Evolutionary conservation across 2,329 filamentous ascomycete species (phyloP).

Genomic region (Diplodia scrobiculata): DNA sequence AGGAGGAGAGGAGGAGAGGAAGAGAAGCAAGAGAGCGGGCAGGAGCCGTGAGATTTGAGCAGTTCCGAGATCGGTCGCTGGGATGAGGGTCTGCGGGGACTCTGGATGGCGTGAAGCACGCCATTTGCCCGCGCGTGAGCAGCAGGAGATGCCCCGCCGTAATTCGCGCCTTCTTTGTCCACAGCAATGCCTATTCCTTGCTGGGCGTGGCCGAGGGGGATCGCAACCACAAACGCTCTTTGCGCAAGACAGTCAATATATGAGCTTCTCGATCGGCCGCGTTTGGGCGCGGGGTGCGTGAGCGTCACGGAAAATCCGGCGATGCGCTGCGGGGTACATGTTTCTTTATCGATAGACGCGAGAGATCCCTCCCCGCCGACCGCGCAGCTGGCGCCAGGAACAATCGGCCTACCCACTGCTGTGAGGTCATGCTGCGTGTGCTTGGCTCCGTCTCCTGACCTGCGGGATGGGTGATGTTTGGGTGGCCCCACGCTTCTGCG

Average conservation of each 20-base stretch:
- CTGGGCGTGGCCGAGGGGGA: neutral
- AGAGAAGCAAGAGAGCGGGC: neutral
- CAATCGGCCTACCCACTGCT: neutral
- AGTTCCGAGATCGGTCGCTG: conserved; percentile 5
- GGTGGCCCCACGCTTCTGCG: neutral
- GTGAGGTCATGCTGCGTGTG: conserved; percentile 10
- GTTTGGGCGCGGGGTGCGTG: neutral
- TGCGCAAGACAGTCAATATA: conserved; percentile 13
- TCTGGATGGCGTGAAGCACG: conserved; percentile 22
- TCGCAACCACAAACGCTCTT: neutral
- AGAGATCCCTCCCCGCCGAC: conserved; percentile 1
- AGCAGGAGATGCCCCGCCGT: neutral
- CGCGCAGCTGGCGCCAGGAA: conserved; percentile 10
- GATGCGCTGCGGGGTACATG: conserved; percentile 16
- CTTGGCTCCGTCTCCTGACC: neutral
- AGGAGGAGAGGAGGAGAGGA: neutral
- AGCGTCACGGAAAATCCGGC: neutral
- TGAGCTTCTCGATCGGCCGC: conserved; percentile 1
- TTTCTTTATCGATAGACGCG: conserved; percentile 3
- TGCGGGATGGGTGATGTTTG: neutral
- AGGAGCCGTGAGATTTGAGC: neutral
- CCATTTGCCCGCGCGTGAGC: conserved; percentile 19
- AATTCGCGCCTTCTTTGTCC: conserved; percentile 11
- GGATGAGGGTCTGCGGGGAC: conserved; percentile 10
- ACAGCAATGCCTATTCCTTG: conserved; percentile 1